Percentiles rank a stretch among this genome's conserved stretches.
Conservation (phyloP, 768 basidiomycete genomes). For the Termitomyces sp. region DNA sequence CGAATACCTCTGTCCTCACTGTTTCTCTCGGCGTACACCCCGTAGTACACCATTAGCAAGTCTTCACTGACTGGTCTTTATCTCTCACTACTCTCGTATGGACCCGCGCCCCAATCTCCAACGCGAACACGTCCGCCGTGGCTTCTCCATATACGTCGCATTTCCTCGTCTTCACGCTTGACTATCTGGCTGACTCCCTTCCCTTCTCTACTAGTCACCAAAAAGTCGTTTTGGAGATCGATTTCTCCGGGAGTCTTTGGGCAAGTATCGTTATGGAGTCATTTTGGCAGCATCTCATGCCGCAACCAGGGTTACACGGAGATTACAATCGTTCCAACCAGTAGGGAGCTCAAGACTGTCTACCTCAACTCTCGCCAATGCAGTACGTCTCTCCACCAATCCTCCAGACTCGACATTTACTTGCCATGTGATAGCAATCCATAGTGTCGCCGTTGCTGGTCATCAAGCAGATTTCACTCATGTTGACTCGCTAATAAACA, state of each 20-base stretch:
- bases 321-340: conserved; percentile 82
- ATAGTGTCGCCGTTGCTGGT: conserved; percentile 69
- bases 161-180: conserved; percentile 23
- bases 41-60: conserved; percentile 17
- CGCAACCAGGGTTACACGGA: conserved; percentile 82
- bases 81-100: conserved; percentile 28
- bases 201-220: conserved; percentile 85
- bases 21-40: conserved; percentile 4
- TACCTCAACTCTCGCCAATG: conserved; percentile 89
- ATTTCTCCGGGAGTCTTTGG: conserved; percentile 85
- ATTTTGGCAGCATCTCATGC: conserved; percentile 16
- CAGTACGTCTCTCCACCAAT: conserved; percentile 45
- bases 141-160: conserved; percentile 85
- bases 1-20: conserved; percentile 7
- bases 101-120: conserved; percentile 57
- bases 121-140: conserved; percentile 77
- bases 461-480: conserved; percentile 76
- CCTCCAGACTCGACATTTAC: conserved; percentile 11
- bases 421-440: conserved; percentile 47
- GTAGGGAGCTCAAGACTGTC: conserved; percentile 74
- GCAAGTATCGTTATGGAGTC: conserved; percentile 38
- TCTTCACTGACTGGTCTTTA: conserved; percentile 24
- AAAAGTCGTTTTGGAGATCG: conserved; percentile 91
- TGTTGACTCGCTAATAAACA: conserved; percentile 67
- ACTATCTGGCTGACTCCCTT: conserved; percentile 36